Evolutionary conservation across 176 grass and related monocot genomes (phyloP).

Genomic region (Bothriochloa decipiens): DNA sequence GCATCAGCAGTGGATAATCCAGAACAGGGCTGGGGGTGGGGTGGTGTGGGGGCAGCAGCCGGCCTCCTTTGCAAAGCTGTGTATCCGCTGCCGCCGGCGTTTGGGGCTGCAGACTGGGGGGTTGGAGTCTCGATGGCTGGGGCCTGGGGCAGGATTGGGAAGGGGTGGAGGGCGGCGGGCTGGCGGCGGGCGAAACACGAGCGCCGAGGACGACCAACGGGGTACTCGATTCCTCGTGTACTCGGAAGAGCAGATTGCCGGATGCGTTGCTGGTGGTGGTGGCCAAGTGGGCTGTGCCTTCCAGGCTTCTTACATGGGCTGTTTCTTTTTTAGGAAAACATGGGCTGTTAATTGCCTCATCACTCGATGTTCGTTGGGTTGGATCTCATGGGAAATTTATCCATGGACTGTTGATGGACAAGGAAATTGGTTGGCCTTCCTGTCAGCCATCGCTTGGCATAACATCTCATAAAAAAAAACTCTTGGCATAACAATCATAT

Average conservation of each 20-base stretch:
- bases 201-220: not conserved
- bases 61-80: not conserved
- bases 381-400: too few species aligned
- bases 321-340: too few species aligned
- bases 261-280: too few species aligned
- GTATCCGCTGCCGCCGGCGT: not conserved
- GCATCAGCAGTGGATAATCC: not conserved
- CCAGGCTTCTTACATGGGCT: not conserved
- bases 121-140: not conserved
- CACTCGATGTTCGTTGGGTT: not conserved
- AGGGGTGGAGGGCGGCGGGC: not conserved
- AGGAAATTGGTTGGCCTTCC: too few species aligned
- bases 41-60: not conserved
- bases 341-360: too few species aligned
- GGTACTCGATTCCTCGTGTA: too few species aligned
- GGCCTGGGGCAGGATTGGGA: not conserved
- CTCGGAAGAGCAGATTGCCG: too few species aligned
- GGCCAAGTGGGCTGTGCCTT: not conserved
- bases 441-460: too few species aligned
- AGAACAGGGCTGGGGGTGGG: not conserved
- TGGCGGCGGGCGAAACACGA: not conserved
- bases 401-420: too few species aligned
- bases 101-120: not conserved
- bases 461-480: too few species aligned
- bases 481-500: too few species aligned